Evolutionary conservation across 73 alveolate species (phyloP), one percentile per base, ranked within the genome.

Genomic region (Durusdinium trenchii): DNA sequence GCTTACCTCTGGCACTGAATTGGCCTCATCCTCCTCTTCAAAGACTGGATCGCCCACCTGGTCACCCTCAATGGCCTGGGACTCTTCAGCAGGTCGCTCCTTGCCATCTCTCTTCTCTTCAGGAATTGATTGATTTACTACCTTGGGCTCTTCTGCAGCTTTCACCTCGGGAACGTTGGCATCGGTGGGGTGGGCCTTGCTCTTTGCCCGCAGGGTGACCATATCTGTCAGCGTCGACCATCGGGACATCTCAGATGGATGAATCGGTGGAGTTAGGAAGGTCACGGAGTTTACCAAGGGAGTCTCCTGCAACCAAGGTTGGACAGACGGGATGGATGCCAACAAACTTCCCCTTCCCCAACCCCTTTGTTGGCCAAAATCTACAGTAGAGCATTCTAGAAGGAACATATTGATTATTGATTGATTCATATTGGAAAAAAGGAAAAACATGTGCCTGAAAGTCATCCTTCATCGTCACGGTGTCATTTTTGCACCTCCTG

Each of bases 171-270:
- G 20, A n/a, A 52, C 62, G 20, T 28, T 81, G 91, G 69, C 71
- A 81, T 81, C 91, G 50, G 32, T 30, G 47, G 78, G 94, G 54
- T 81, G 91, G 71, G 47, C 30, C 47, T 91, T 91, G 78, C 89
- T 91, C 89, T 75, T 91, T 32, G n/a, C 71, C 18, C 98, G 71
- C 10, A 91, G 98, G 76, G 79, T 71, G 47, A 91, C 90, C 98
- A 91, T 91, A 60, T 91, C 98, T 2, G 98, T 91, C 57, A 91
- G 48, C 16, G 98, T 91, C 4, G 98, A 91, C 98, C 98, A 91
- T 26, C 98, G 71, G 35, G 98, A 91, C 98, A 91, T 91, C 32
- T 91, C 98, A 9, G 75, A 76, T 30, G 98, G 98, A 91, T 91
- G 98, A 36, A 91, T 91, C 42, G 98, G 98, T 30, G 98, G 98